Evolutionary conservation across 257 asterid species (phyloP).

Genomic region (Rehmannia glutinosa): DNA sequence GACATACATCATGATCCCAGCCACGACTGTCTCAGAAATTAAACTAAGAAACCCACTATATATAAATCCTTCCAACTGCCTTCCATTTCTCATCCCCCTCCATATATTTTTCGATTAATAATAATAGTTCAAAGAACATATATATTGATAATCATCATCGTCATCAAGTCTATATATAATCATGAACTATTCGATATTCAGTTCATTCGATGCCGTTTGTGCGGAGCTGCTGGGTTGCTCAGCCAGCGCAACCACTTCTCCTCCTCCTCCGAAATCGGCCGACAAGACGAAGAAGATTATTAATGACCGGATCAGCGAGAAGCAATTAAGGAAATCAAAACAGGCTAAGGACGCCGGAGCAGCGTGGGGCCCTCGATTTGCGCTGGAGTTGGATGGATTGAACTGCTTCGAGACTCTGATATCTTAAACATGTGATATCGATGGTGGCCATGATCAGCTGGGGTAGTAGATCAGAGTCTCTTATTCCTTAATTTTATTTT

Average conservation of each 20-base stretch:
- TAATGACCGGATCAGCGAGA: background rate
- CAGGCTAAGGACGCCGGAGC: background rate
- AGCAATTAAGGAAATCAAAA: background rate
- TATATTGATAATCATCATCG: background rate
- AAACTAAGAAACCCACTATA: background rate
- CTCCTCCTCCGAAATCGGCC: background rate
- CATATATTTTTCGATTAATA: too few species aligned
- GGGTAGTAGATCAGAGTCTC: too few species aligned
- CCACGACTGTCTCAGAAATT: background rate
- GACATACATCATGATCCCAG: too few species aligned
- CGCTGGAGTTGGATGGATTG: slow-evolving; percentile 31
- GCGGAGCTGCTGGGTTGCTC: slow-evolving; percentile 35
- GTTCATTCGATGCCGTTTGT: slow-evolving; percentile 37
- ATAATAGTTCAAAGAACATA: too few species aligned
- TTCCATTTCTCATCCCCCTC: too few species aligned
- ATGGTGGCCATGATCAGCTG: too few species aligned
- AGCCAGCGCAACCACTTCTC: background rate
- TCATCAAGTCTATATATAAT: too few species aligned
- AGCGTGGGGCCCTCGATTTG: slow-evolving; percentile 13
- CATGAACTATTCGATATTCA: slow-evolving; percentile 33
- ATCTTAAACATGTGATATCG: too few species aligned
- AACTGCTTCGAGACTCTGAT: slow-evolving; percentile 30
- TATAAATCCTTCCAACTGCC: background rate
- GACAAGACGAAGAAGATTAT: background rate
- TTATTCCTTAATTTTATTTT: too few species aligned